A percentile compares a stretch with the other conserved stretches of the same genome.
Conservation (phyloP, 257 asterid species). For the Marsdenia floribunda region DNA sequence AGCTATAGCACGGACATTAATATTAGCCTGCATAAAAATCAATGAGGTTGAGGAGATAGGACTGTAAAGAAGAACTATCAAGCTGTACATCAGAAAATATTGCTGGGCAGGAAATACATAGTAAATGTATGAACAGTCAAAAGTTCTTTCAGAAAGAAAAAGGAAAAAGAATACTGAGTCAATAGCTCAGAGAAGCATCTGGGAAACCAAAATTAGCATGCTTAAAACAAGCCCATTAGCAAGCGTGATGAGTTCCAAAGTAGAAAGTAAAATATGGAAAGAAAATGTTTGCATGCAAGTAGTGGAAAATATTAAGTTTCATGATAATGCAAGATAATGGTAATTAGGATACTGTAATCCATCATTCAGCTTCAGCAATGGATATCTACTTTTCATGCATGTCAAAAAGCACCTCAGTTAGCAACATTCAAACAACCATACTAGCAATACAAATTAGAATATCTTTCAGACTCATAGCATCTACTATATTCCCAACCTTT, state of each 20-base stretch:
- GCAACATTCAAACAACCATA: neutral
- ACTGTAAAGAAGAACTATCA: neutral
- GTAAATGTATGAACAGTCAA: neutral
- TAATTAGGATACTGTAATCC: neutral
- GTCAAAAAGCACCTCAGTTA: neutral
- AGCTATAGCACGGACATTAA: slow-evolving; percentile 95
- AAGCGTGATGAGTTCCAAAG: neutral
- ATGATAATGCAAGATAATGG: neutral
- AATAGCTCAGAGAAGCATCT: neutral
- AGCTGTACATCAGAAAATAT: neutral
- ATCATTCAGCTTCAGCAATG: neutral
- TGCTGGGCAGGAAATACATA: neutral
- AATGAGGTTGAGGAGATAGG: neutral
- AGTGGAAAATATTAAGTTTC: neutral
- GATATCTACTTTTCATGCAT: neutral
- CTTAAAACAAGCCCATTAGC: neutral
- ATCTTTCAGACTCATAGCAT: slow-evolving; percentile 11
- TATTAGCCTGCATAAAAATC: slow-evolving; percentile 72
- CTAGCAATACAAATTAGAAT: neutral
- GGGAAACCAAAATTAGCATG: neutral
- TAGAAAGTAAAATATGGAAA: neutral
- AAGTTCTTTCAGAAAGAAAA: neutral
- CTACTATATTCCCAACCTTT: slow-evolving; percentile 40
- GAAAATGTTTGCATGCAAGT: neutral
- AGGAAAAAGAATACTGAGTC: neutral